Base-by-base conservation (phyloP, 352 stramenopile species). In the Phytopythium mirpurense region DNA sequence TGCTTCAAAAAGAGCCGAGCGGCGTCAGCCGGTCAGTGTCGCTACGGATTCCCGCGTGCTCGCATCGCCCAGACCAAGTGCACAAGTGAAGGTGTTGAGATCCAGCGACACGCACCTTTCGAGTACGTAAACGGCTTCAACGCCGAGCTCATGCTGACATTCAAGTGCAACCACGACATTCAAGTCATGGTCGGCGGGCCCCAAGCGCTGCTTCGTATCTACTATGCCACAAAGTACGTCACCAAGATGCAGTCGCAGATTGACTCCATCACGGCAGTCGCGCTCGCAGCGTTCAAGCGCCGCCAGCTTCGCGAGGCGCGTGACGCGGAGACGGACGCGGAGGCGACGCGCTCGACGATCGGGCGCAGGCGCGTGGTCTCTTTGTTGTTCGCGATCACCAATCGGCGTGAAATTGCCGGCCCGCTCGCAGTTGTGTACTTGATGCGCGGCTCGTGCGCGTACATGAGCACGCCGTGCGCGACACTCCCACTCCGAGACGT, bases 141-240 rank as follows among this genome's bases (percentile, higher is more conserved):
- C 19, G 2, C 9, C 3, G 15, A 9, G 23, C 32, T 48, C 11
- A 48, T 48, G 42, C 9, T 12, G 5, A 21, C 42, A 2, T 48
- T 48, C 16, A 48, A 48, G 42, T 48, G 3, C 3, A 48, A 48
- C 12, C 42, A 48, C 10, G 42, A 48, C 42, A 14, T 48, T 8
- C 42, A 48, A 32, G 23, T 48, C 3, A 4, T 48, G 11, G 8
- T 48, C 12, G 42, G 42, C 21, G 23, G 42, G 1, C 2, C 26
- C 14, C 11, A 19, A 3, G 21, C 53, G 11, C 21, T 48, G 11
- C 23, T 48, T 0, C 10, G 23, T 1, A 48, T 48, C 23, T 34
- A 48, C 21, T 48, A 34, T 21, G 42, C 42, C 2, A 48, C 42
- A 21, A 48, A 48, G 42, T 48, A 48, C 12, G 23, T 48, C 6